A percentile compares a stretch with the other conserved stretches of the same genome.
Conservation (phyloP, 768 basidiomycete species). For the Vararia minispora region DNA sequence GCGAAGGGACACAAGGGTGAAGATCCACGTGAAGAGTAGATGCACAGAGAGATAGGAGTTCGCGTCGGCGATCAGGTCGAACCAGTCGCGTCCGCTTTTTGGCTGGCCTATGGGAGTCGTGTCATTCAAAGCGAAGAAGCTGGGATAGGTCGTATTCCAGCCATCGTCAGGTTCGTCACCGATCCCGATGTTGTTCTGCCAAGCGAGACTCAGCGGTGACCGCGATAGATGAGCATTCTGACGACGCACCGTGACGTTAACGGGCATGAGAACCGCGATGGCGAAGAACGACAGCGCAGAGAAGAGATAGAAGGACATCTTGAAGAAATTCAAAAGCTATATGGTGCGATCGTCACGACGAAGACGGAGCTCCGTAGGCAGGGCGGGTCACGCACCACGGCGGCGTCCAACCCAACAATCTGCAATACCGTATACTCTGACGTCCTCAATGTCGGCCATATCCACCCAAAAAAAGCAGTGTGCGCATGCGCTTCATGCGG, state of each 20-base stretch:
- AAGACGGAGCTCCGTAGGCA: too few species aligned
- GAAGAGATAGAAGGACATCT: slow-evolving; percentile 90
- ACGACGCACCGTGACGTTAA: slow-evolving; percentile 76
- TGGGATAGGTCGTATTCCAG: slow-evolving; percentile 3
- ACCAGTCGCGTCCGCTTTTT: slow-evolving; percentile 50
- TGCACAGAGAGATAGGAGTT: slow-evolving; percentile 84
- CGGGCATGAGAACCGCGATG: slow-evolving; percentile 79
- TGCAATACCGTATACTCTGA: slow-evolving; percentile 92
- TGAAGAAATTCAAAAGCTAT: slow-evolving; percentile 90
- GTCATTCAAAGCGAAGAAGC: too few species aligned
- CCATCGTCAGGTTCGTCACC: slow-evolving; percentile 36
- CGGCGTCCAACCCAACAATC: slow-evolving; percentile 94
- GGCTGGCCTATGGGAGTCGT: slow-evolving; percentile 9
- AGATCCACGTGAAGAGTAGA: slow-evolving; percentile 88
- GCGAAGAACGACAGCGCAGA: slow-evolving; percentile 78
- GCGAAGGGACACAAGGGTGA: slow-evolving; percentile 77
- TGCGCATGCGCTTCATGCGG: slow-evolving; percentile 88
- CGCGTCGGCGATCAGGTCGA: slow-evolving; percentile 84
- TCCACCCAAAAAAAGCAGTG: slow-evolving; percentile 90
- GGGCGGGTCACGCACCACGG: slow-evolving; percentile 76
- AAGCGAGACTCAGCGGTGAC: not conserved
- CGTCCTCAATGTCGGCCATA: slow-evolving; percentile 80
- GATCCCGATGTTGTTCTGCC: slow-evolving; percentile 63
- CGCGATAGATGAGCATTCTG: not conserved
- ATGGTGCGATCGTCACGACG: not conserved